These are phyloP conservation scores for Venturiaceae sp. DNA, from an alignment of 2,329 filamentous ascomycete genomes.

Conservation along the genomic window DNA sequence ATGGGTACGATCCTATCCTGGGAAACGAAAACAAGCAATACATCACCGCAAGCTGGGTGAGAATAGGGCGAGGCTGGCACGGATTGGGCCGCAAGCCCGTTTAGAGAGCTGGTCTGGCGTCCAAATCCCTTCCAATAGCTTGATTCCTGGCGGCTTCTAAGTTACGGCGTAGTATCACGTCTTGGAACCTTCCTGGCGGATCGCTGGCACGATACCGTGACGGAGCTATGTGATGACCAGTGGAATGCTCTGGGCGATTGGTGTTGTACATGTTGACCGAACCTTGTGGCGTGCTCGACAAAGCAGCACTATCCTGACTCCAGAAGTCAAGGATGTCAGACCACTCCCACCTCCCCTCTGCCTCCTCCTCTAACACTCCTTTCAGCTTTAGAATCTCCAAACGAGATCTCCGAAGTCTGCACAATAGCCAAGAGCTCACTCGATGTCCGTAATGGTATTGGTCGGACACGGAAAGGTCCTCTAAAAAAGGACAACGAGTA, in stretches of 20 bases:
- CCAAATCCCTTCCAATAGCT: too few relatives aligned
- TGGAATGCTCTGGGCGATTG: neutral
- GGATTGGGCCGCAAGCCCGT: too few relatives aligned
- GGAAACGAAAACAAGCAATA: too few relatives aligned
- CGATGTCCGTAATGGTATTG: neutral
- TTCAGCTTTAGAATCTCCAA: neutral
- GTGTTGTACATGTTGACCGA: neutral
- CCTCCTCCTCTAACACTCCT: neutral
- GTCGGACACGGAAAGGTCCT: neutral
- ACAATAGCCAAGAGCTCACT: neutral
- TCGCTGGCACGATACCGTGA: too few relatives aligned
- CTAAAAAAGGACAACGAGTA: neutral
- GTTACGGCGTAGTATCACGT: too few relatives aligned
- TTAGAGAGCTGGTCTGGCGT: too few relatives aligned
- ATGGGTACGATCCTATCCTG: too few relatives aligned
- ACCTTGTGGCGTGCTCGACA: neutral
- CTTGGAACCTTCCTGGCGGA: too few relatives aligned
- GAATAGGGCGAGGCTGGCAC: too few relatives aligned
- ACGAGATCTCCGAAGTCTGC: neutral
- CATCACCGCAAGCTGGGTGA: too few relatives aligned
- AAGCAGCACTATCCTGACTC: neutral
- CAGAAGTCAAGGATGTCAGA: neutral
- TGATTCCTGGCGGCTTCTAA: too few relatives aligned
- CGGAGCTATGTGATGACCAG: too few relatives aligned
- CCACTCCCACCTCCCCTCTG: neutral